These are phyloP conservation scores for Suillus subaureus DNA, from an alignment of 768 basidiomycete species.

Conservation along the genomic window DNA sequence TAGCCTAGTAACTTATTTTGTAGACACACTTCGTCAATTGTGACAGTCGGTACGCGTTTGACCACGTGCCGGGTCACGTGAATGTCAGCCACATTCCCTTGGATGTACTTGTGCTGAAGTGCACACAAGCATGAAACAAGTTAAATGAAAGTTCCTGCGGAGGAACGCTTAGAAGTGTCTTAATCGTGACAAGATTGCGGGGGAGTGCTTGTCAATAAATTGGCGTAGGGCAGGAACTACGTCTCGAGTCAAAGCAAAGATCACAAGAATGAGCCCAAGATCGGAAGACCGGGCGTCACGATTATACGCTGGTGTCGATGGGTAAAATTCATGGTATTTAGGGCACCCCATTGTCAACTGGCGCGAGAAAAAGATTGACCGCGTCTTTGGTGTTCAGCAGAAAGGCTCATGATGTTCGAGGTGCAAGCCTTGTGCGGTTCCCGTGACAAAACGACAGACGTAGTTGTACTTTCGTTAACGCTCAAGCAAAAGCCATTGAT, in stretches of 20 bases:
- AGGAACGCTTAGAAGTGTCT: neutral
- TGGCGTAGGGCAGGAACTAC: neutral
- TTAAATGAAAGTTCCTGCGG: neutral
- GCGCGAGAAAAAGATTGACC: neutral
- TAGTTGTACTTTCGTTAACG: neutral
- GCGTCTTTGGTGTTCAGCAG: neutral
- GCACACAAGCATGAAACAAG: neutral
- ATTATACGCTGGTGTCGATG: neutral
- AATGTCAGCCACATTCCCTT: neutral
- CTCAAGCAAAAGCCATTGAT: neutral
- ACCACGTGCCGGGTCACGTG: constrained; percentile 3
- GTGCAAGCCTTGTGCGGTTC: constrained; percentile 5
- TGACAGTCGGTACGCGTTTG: neutral
- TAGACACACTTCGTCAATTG: neutral
- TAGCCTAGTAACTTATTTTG: neutral
- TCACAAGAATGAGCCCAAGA: neutral
- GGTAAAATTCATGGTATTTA: neutral
- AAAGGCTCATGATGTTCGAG: neutral
- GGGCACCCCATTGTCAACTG: neutral
- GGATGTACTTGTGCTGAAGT: neutral
- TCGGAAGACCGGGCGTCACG: constrained; percentile 2
- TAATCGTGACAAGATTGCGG: constrained; percentile 4
- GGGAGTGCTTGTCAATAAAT: neutral
- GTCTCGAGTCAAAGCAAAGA: neutral
- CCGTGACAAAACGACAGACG: constrained; percentile 3